A percentile compares a stretch with the other conserved stretches of the same genome.
Conservation (phyloP, 1,284 basidiomycete species). For the Ceratobasidium sp. region DNA sequence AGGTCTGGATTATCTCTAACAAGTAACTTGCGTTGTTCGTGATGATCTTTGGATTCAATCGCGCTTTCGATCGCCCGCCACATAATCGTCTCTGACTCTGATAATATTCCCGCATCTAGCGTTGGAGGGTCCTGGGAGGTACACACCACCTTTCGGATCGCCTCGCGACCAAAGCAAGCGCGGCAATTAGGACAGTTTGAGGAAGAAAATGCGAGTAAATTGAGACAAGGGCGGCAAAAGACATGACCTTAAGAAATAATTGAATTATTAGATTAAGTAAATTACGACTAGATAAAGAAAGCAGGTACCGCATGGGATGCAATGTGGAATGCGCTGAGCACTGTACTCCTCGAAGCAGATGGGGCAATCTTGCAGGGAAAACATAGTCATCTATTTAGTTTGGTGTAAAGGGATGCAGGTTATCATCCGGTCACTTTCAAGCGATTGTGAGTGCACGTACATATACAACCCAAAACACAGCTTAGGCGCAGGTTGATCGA, state of each 20-base stretch:
- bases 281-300: background rate
- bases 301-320: constrained; percentile 21
- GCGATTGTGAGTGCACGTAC: too few relatives aligned
- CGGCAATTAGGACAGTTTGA: constrained; percentile 34
- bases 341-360: constrained; percentile 28
- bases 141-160: constrained; percentile 10
- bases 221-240: constrained; percentile 32
- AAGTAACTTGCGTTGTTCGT: constrained; percentile 20
- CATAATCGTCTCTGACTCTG: background rate
- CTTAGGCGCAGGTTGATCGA: too few relatives aligned
- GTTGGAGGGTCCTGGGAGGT: background rate
- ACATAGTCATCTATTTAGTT: constrained; percentile 4
- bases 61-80: constrained; percentile 17
- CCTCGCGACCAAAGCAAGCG: background rate
- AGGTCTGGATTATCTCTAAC: background rate
- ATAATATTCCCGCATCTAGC: background rate
- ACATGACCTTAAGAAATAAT: constrained; percentile 1
- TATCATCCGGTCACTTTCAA: too few relatives aligned
- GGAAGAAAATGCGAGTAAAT: background rate
- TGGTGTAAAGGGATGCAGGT: too few relatives aligned
- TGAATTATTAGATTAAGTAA: background rate
- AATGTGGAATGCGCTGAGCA: constrained; percentile 8
- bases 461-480: too few relatives aligned
- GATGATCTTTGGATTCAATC: background rate
- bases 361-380: constrained; percentile 19